A percentile compares a stretch with the other conserved stretches of the same genome.
Conservation (phyloP, 1,284 basidiomycete genomes). For the Crucibulum cyathiforme region DNA sequence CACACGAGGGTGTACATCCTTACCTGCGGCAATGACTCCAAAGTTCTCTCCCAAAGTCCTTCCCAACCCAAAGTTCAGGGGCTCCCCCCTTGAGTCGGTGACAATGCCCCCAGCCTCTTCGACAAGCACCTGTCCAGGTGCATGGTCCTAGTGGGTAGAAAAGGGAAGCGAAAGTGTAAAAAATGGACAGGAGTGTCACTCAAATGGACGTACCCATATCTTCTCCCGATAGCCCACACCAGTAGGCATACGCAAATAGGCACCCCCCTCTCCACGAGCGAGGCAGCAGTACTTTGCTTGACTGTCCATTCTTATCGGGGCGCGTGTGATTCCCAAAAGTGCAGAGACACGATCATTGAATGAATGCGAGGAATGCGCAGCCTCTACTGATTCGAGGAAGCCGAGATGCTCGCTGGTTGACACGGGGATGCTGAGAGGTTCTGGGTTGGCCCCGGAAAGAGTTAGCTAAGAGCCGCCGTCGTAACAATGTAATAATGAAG, state of each 20-base stretch:
- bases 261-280: slow-evolving; percentile 86
- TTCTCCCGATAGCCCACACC: slow-evolving; percentile 85
- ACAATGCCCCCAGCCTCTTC: slow-evolving; percentile 90
- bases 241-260: slow-evolving; percentile 92
- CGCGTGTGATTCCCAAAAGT: slow-evolving; percentile 70
- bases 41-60: slow-evolving; percentile 87
- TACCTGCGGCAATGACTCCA: slow-evolving; percentile 84
- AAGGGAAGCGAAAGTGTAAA: not conserved
- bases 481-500: not conserved
- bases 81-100: slow-evolving; percentile 80
- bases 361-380: slow-evolving; percentile 88
- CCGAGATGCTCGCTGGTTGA: slow-evolving; percentile 57
- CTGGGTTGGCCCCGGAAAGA: slow-evolving; percentile 49
- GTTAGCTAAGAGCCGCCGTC: slow-evolving; percentile 38
- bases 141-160: slow-evolving; percentile 74
- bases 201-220: slow-evolving; percentile 74
- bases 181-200: not conserved
- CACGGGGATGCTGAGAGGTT: slow-evolving; percentile 53
- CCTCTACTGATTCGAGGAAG: slow-evolving; percentile 94
- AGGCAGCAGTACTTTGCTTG: slow-evolving; percentile 96
- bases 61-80: slow-evolving; percentile 88
- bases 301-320: slow-evolving; percentile 93
- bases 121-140: slow-evolving; percentile 85
- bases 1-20: slow-evolving; percentile 60
- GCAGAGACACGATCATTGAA: slow-evolving; percentile 81